Conservation (phyloP, 2,329 filamentous ascomycete species). For the Karstenula rhodostoma region DNA sequence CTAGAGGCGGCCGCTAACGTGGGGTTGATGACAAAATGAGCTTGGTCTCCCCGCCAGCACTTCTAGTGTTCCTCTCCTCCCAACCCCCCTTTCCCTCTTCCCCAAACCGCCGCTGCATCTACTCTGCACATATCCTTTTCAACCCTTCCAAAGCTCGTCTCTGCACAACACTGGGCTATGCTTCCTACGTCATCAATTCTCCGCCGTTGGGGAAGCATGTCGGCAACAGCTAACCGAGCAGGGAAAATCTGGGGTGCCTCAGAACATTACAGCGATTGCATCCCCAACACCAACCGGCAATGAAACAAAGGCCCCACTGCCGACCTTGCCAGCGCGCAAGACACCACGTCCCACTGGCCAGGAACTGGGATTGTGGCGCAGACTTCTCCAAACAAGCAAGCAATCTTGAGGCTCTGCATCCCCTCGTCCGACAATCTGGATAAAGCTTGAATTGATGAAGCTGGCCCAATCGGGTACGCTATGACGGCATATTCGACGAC, state of each 20-base stretch:
- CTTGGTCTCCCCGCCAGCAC: neutral
- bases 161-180: neutral
- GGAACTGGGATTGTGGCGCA: conserved; percentile 6
- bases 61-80: neutral
- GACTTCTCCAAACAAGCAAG: neutral
- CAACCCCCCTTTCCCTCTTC: neutral
- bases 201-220: conserved; percentile 14
- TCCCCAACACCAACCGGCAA: neutral
- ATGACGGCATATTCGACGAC: conserved; percentile 10
- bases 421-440: conserved; percentile 18
- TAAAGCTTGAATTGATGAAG: conserved; percentile 18
- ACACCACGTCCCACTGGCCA: conserved; percentile 7
- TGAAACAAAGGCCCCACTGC: conserved; percentile 13
- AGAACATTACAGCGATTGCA: conserved; percentile 8
- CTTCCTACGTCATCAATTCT: conserved; percentile 16
- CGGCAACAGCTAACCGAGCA: conserved; percentile 15
- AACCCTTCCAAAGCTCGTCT: neutral
- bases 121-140: neutral
- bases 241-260: conserved; percentile 13
- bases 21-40: neutral
- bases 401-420: conserved; percentile 15
- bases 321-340: conserved; percentile 1
- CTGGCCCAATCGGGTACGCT: conserved; percentile 3
- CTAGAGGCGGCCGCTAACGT: neutral
- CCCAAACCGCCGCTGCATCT: neutral